These are phyloP conservation scores for Boletus vermiculosoides DNA, from an alignment of 768 basidiomycete species.

Conservation along the genomic window DNA sequence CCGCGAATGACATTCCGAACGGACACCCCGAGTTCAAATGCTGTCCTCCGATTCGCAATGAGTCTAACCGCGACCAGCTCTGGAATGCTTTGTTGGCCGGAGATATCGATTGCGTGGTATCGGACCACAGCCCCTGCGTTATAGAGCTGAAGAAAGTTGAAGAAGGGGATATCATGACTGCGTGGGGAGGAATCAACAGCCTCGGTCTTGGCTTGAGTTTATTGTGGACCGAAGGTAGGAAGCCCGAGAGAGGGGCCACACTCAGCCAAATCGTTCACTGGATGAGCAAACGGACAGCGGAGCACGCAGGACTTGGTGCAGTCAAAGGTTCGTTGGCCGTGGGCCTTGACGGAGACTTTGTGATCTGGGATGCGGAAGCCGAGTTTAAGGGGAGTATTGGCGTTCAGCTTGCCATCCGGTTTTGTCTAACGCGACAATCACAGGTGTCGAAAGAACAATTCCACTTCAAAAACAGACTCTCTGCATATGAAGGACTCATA, in stretches of 20 bases:
- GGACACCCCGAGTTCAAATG: slow-evolving; percentile 91
- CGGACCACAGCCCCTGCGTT: slow-evolving; percentile 93
- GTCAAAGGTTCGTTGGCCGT: slow-evolving; percentile 70
- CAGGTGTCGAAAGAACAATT: slow-evolving; percentile 74
- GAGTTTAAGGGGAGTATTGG: slow-evolving; percentile 38
- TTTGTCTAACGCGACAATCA: slow-evolving; percentile 3
- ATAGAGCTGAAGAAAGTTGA: slow-evolving; percentile 75
- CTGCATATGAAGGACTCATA: slow-evolving; percentile 78
- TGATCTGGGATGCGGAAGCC: slow-evolving; percentile 73
- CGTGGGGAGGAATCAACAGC: slow-evolving; percentile 95
- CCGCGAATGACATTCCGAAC: slow-evolving; percentile 67
- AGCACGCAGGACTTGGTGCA: slow-evolving; percentile 69
- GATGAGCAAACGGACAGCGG: slow-evolving; percentile 71
- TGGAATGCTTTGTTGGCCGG: slow-evolving; percentile 84
- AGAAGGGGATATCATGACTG: slow-evolving; percentile 78
- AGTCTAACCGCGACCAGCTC: slow-evolving; percentile 66
- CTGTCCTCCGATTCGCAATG: slow-evolving; percentile 87
- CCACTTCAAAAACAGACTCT: slow-evolving; percentile 92
- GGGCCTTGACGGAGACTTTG: slow-evolving; percentile 84
- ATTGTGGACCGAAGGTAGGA: slow-evolving; percentile 81
- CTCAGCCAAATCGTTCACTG: slow-evolving; percentile 70
- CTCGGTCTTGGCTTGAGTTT: slow-evolving; percentile 87
- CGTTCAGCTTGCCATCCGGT: neutral
- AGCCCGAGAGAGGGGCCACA: slow-evolving; percentile 47
- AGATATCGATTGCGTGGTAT: slow-evolving; percentile 89